phyloP scores from a whole-genome alignment of 2,329 filamentous ascomycete genomes.

The Penicillium sp. region DNA sequence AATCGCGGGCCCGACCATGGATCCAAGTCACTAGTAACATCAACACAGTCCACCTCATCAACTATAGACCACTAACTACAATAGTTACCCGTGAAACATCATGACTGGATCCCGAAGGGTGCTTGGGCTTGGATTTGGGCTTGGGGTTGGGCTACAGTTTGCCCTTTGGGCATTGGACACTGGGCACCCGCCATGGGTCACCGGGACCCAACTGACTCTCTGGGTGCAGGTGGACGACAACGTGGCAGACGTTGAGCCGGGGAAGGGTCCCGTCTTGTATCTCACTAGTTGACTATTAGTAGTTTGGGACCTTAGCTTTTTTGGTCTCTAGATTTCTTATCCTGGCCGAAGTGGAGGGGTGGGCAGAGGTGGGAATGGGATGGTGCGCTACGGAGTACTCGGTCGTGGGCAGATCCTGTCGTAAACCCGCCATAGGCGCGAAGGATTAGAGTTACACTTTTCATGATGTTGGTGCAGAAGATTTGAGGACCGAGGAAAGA shows the following conservation, averaged over 20 bases:
- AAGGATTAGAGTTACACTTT: background rate
- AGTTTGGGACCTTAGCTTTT: background rate
- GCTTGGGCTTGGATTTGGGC: background rate
- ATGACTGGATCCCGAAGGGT: too few relatives aligned
- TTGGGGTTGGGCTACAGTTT: background rate
- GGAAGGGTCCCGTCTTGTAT: background rate
- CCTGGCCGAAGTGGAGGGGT: background rate
- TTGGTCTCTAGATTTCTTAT: background rate
- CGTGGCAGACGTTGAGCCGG: constrained; percentile 26
- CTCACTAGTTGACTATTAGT: background rate
- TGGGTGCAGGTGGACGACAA: constrained; percentile 17
- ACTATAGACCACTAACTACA: background rate
- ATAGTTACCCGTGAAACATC: background rate
- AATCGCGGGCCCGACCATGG: background rate
- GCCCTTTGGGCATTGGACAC: constrained; percentile 18
- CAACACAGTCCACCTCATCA: background rate
- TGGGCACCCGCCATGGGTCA: constrained; percentile 13
- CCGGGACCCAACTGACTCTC: constrained; percentile 22
- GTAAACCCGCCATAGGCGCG: constrained; percentile 26
- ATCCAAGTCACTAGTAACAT: background rate
- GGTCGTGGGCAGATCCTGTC: background rate
- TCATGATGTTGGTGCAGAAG: background rate
- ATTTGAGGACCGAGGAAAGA: background rate
- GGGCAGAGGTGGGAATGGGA: background rate
- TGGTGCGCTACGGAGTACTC: background rate